A percentile compares a stretch with the other conserved stretches of the same genome.
phyloP scores from a whole-genome alignment of 768 basidiomycete genomes.

The Leccinum sublutescens region DNA sequence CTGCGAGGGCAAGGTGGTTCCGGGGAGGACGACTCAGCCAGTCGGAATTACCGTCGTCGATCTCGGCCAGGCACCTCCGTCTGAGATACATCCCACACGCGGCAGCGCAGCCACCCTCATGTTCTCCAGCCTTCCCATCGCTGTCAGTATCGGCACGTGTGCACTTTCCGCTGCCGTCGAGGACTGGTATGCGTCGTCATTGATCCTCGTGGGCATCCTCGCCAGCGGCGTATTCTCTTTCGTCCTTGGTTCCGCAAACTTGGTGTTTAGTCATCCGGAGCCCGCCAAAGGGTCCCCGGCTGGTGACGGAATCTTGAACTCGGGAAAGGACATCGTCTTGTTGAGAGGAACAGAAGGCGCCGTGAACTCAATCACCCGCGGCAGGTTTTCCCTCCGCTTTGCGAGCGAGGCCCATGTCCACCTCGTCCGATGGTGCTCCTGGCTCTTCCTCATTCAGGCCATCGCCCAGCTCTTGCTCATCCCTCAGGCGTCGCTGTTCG shows the following conservation, averaged over 20 bases:
- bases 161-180: constrained; percentile 14
- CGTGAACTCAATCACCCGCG: constrained; percentile 31
- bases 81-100: constrained; percentile 7
- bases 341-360: constrained; percentile 29
- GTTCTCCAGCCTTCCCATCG: constrained; percentile 20
- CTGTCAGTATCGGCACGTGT: constrained; percentile 22
- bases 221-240: constrained; percentile 29
- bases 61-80: constrained; percentile 10
- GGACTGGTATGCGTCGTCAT: constrained; percentile 28
- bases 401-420: constrained; percentile 8
- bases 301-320: constrained; percentile 29
- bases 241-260: constrained; percentile 23
- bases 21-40: constrained; percentile 10
- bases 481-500: constrained; percentile 29
- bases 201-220: constrained; percentile 34
- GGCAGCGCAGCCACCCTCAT: constrained; percentile 2
- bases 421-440: constrained; percentile 23
- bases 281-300: constrained; percentile 26
- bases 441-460: constrained; percentile 23
- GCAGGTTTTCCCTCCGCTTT: constrained; percentile 18
- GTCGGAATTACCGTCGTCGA: constrained; percentile 12
- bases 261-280: constrained; percentile 21
- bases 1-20: constrained; percentile 10
- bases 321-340: constrained; percentile 21
- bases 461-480: constrained; percentile 32